Evolutionary conservation across 306 rosid genomes (phyloP), one percentile per base, ranked within the genome.

Genomic region (Casuarina cunninghamiana): DNA sequence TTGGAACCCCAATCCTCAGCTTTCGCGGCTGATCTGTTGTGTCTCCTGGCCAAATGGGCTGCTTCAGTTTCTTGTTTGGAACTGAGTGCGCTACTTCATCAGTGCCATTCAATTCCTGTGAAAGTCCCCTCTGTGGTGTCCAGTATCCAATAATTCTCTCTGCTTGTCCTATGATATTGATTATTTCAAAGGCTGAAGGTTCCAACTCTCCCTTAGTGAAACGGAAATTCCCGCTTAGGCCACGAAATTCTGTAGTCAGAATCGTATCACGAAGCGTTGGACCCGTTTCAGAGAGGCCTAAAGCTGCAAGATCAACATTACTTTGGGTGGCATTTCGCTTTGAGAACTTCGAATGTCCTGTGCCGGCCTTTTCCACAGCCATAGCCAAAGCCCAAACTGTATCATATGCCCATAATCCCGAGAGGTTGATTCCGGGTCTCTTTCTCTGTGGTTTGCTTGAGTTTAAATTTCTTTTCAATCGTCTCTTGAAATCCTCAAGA

Each of bases 391-490:
- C 86, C 74, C 77, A 66, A 15, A 79, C 16, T 26, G 88, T 77
- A 51, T 82, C 88, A 71, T 87, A 84, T 37, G 90, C 90, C 90
- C 79, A 80, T 32, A 82, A 5, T 53, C 83, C 83, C 45, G 70
- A 81, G 17, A 79, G 3, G 54, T 66, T 77, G 42, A 62, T 37
- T 37, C 57, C 62, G 35, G 67, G 6, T 53, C 11, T 42, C 74
- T 65, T 5, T 4, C 6, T 54, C 10, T 5, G 17, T 54, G 10
- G 60, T 53, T 5, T 48, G 15, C 7, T 72, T 1, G 10, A 13
- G 35, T 37, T 4, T 44, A 69, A 42, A n/a, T 43, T 69, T 43
- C 17, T 37, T 42, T 73, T 68, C 80, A 73, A 70, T 41, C 54
- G 80, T 35, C n/a, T 53, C 44, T 74, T 35, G 61, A 87, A 82